Evolutionary conservation across 2,329 filamentous ascomycete genomes (phyloP).

Genomic region (Blumeriella jaapii): DNA sequence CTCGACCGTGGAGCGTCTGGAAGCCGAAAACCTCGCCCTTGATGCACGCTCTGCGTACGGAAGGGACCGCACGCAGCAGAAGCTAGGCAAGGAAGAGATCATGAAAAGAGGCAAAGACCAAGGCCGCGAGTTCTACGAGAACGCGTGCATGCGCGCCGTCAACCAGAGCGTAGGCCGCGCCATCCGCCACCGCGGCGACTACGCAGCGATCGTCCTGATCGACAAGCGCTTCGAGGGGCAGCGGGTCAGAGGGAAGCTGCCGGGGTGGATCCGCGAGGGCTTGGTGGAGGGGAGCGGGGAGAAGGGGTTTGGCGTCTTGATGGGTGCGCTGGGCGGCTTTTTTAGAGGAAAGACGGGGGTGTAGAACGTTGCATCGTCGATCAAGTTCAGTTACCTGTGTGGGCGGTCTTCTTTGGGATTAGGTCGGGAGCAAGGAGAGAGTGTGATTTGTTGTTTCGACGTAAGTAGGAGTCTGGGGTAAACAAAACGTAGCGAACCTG

Average conservation of each 20-base stretch:
- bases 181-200: conserved; percentile 79
- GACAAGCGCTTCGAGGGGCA: conserved; percentile 68
- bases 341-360: conserved; percentile 39
- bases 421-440: too few species aligned
- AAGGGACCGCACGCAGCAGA: too few species aligned
- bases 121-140: conserved; percentile 78
- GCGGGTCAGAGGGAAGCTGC: conserved; percentile 68
- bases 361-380: too few species aligned
- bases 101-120: conserved; percentile 37
- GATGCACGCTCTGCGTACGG: too few species aligned
- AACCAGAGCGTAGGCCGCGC: conserved; percentile 94
- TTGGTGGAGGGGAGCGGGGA: conserved; percentile 41
- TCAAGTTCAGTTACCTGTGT: too few species aligned
- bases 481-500: too few species aligned
- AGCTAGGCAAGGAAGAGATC: conserved; percentile 29
- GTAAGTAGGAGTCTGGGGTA: too few species aligned
- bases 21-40: background rate
- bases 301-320: conserved; percentile 43
- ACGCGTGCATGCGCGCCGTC: conserved; percentile 90
- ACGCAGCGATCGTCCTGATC: conserved; percentile 78
- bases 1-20: conserved; percentile 34
- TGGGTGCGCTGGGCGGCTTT: conserved; percentile 45
- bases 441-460: too few species aligned
- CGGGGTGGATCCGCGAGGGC: conserved; percentile 75
- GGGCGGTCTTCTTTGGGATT: too few species aligned